Conservation (phyloP, 805 yeast species). For the Spathaspora boniae region DNA sequence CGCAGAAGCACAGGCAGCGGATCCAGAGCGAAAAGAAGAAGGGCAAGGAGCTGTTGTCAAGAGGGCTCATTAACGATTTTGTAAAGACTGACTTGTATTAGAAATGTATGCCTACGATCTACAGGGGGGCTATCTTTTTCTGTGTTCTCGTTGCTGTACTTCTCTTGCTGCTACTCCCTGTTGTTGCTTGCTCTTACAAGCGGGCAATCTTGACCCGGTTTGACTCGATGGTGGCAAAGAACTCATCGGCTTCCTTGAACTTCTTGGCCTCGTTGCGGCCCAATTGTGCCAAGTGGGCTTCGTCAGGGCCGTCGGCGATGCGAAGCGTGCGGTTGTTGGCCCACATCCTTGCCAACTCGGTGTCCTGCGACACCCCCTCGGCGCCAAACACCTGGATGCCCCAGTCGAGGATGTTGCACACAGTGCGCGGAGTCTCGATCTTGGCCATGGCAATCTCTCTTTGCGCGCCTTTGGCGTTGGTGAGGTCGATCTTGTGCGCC, state of each 20-base stretch:
- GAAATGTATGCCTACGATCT: no score
- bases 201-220: slow-evolving; percentile 20
- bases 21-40: slow-evolving; percentile 42
- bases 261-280: slow-evolving; percentile 46
- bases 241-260: slow-evolving; percentile 33
- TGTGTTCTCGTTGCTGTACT: not conserved
- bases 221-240: slow-evolving; percentile 22
- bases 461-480: slow-evolving; percentile 52
- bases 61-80: slow-evolving; percentile 58
- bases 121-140: not conserved
- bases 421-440: slow-evolving; percentile 57
- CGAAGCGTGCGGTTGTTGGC: slow-evolving; percentile 52
- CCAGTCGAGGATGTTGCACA: slow-evolving; percentile 53
- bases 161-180: not conserved
- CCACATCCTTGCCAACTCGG: slow-evolving; percentile 53
- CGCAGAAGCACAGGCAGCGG: slow-evolving; percentile 25
- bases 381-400: slow-evolving; percentile 64
- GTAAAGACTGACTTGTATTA: slow-evolving; percentile 53
- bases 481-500: slow-evolving; percentile 54
- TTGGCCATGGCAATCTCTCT: slow-evolving; percentile 61
- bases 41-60: slow-evolving; percentile 46
- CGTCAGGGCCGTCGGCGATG: slow-evolving; percentile 71
- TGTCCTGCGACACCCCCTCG: slow-evolving; percentile 61
- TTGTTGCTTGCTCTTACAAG: slow-evolving; percentile 19
- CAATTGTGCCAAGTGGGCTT: slow-evolving; percentile 57